Conservation (phyloP, 164 flowering plant species). For the Vitis labrusca region DNA sequence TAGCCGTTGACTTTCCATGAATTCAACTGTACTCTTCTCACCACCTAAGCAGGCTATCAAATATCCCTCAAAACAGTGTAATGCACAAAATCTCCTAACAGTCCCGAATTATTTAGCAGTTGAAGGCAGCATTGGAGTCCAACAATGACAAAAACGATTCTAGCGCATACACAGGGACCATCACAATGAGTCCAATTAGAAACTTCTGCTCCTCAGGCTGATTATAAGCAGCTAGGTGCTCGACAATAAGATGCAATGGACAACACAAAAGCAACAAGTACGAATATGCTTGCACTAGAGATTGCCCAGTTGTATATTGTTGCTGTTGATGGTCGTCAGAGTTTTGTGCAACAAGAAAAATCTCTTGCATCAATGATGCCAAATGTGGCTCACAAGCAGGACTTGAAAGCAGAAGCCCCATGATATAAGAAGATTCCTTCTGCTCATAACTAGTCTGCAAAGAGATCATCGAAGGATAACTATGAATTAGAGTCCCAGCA, state of each 20-base stretch:
- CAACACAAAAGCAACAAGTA: slow-evolving; percentile 71
- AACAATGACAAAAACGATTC: slow-evolving; percentile 89
- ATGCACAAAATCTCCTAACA: slow-evolving; percentile 98
- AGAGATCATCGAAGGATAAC: no score
- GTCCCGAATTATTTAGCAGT: slow-evolving; percentile 85
- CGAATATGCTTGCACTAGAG: slow-evolving; percentile 77
- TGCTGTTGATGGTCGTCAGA: slow-evolving; percentile 59
- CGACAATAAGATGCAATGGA: slow-evolving; percentile 81
- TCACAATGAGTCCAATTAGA: slow-evolving; percentile 82
- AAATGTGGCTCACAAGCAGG: no score
- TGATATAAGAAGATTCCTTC: no score
- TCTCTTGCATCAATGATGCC: no score
- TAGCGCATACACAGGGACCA: slow-evolving; percentile 97
- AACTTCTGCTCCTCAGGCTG: slow-evolving; percentile 99
- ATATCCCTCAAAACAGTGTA: slow-evolving; percentile 97
- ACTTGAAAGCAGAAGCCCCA: no score
- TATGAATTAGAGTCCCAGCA: no score
- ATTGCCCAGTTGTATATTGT: slow-evolving; percentile 78
- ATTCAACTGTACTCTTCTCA: slow-evolving; percentile 78
- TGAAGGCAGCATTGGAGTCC: slow-evolving; percentile 79
- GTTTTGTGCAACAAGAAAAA: no score
- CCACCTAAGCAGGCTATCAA: slow-evolving; percentile 98
- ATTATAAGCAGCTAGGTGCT: slow-evolving; percentile 90
- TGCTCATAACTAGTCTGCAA: no score
- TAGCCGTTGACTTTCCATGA: slow-evolving; percentile 66